Conservation (phyloP, 2,329 filamentous ascomycete genomes). For the Colletotrichum sp. region DNA sequence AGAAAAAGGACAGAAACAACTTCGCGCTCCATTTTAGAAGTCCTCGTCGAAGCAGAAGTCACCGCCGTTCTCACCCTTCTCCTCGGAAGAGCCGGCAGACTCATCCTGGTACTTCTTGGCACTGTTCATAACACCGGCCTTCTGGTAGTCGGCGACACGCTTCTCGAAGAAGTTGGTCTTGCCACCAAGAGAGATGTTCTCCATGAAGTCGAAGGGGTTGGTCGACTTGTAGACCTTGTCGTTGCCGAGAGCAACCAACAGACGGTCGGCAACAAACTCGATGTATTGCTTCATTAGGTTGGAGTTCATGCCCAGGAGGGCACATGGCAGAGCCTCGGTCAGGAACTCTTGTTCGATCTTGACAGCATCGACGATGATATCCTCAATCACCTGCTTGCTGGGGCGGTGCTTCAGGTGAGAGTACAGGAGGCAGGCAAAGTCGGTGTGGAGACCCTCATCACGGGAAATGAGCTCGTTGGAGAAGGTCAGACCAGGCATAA, state of each 20-base stretch:
- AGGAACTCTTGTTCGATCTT: slow-evolving; percentile 97
- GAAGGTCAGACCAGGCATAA: slow-evolving; percentile 98
- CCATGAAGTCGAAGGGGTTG: slow-evolving; percentile 99
- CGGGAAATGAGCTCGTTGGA: slow-evolving; percentile 99
- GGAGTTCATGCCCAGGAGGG: slow-evolving; percentile 96
- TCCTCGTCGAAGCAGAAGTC: slow-evolving; percentile 97
- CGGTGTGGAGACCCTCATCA: slow-evolving; percentile 98
- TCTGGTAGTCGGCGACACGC: slow-evolving; percentile 99
- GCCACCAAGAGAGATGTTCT: slow-evolving; percentile 97
- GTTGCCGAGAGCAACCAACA: slow-evolving; percentile 91
- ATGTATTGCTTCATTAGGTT: slow-evolving; percentile 99
- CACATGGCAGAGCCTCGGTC: slow-evolving; percentile 91
- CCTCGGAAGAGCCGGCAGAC: slow-evolving; percentile 44
- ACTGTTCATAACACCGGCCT: slow-evolving; percentile 97
- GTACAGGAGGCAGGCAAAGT: slow-evolving; percentile 97
- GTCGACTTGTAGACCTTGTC: slow-evolving; percentile 89
- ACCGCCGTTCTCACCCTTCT: slow-evolving; percentile 65
- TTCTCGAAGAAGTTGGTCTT: slow-evolving; percentile 99
- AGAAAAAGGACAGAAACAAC: slow-evolving; percentile 17
- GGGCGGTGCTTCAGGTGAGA: slow-evolving; percentile 96
- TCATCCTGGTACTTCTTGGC: slow-evolving; percentile 72
- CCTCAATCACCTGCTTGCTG: slow-evolving; percentile 76
- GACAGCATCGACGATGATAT: slow-evolving; percentile 94
- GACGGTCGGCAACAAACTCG: slow-evolving; percentile 96
- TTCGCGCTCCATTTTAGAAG: slow-evolving; percentile 67